A percentile compares a stretch with the other conserved stretches of the same genome.
Evolutionary conservation across 2,329 filamentous ascomycete genomes (phyloP).

Genomic region (Westerdykella ornata): DNA sequence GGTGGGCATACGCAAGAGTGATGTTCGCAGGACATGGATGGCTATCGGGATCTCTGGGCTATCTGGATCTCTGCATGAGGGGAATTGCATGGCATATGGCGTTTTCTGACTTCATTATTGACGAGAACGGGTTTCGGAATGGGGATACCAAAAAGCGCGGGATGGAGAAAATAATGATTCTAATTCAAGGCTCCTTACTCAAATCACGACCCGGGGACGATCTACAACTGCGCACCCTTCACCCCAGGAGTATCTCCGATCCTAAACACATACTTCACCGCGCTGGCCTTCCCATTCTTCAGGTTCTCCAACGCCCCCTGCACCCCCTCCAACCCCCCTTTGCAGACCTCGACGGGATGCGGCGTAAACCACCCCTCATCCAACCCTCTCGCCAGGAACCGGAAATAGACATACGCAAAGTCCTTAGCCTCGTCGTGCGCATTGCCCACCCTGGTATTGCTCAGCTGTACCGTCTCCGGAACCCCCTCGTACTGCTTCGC

Average conservation of each 20-base stretch:
- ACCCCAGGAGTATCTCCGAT: constrained; percentile 44
- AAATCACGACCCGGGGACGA: neutral
- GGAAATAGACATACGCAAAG: constrained; percentile 43
- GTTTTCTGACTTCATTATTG: too few species aligned
- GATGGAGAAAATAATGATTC: too few species aligned
- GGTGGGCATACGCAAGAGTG: too few species aligned
- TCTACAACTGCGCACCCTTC: constrained; percentile 1
- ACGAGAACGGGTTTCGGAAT: too few species aligned
- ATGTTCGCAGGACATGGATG: too few species aligned
- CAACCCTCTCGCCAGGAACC: constrained; percentile 43
- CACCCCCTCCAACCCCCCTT: constrained; percentile 51
- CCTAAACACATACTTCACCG: constrained; percentile 57
- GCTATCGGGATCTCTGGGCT: too few species aligned
- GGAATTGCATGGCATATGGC: too few species aligned
- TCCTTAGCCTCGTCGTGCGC: constrained; percentile 31
- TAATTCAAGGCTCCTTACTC: too few species aligned
- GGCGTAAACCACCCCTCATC: constrained; percentile 46
- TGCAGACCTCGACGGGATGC: constrained; percentile 49
- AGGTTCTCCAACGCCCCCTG: constrained; percentile 50
- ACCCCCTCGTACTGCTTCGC: constrained; percentile 40
- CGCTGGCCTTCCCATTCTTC: constrained; percentile 55
- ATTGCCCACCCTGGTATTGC: constrained; percentile 35
- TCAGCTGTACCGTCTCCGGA: constrained; percentile 35
- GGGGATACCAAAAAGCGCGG: too few species aligned
- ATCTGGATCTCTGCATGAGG: too few species aligned